Base-by-base conservation (phyloP, 148 eudicot species). In the Fallopia convolvulus region DNA sequence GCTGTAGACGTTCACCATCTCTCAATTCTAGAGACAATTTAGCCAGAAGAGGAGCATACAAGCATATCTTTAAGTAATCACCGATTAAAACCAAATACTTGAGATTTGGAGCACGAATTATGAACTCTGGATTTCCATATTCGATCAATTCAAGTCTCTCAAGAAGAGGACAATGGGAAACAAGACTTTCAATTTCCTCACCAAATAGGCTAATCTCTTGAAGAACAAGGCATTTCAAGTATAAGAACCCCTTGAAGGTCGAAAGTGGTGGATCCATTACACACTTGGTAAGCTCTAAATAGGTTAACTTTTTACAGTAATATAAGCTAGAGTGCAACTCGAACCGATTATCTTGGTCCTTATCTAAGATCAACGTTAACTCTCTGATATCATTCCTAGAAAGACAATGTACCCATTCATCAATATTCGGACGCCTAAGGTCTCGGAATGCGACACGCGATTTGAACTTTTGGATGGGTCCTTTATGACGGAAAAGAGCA, bases 401-500 rank as follows among this genome's bases (percentile, higher is more conserved):
- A 47, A 89, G 86, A 74, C 88, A 86, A 78, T 88, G 91, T 23
- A 91, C 65, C 97, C 97, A 91, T 68, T 89, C 93, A 81, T 89
- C 89, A 36, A 91, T 80, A 79, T 88, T 90, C 5, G 91, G 88
- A 44, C 84, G 85, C 77, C 86, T 75, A 76, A 78, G 30, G 30
- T 26, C 89, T 68, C 87, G 73, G 77, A 82, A 79, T 0, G 83
- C 78, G 70, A 89, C 84, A 56, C 76, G 79, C 10, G 89, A 50
- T 79, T 79, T 80, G 74, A 91, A 91, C 78, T 82, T 88, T 81
- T 87, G 89, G 61, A 91, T 89, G 3, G 93, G 90, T 53, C 93
- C 97, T 41, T 89, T 80, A 74, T 91, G 97, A 48, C 89, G 90
- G 55, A 88, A 42, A 75, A 89, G 89, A 79, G 76, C 83, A 26